Evolutionary conservation across 306 rosid genomes (phyloP).

Genomic region (Pterocarpus macrocarpus): DNA sequence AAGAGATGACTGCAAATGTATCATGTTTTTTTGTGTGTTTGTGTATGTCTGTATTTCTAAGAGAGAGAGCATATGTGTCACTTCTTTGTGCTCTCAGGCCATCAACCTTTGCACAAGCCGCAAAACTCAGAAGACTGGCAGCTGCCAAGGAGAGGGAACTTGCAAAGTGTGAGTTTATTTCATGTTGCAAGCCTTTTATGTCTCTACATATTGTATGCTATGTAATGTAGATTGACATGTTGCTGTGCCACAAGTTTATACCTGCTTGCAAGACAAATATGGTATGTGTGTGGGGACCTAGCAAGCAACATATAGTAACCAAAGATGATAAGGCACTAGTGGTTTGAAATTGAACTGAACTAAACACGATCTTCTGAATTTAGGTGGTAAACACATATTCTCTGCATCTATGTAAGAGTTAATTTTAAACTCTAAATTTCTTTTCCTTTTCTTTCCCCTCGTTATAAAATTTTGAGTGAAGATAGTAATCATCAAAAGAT

Average conservation of each 20-base stretch:
- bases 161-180: conserved; percentile 67
- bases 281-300: background rate
- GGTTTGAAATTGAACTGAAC: background rate
- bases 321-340: background rate
- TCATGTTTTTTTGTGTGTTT: background rate
- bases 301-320: background rate
- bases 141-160: conserved; percentile 83
- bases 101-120: conserved; percentile 89
- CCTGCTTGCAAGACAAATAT: conserved; percentile 18
- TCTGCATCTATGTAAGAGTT: background rate
- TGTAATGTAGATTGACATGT: background rate
- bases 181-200: background rate
- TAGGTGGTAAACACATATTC: background rate
- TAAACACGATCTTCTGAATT: conserved; percentile 11
- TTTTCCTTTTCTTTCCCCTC: too few species aligned
- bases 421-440: background rate
- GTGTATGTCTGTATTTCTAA: background rate
- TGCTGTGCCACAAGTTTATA: background rate
- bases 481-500: too few species aligned
- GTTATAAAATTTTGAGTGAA: too few species aligned
- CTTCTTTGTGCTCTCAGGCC: conserved; percentile 58
- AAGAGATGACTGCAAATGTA: conserved; percentile 1
- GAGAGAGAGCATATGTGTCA: background rate
- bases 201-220: background rate
- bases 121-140: conserved; percentile 79